phyloP scores from a whole-genome alignment of 2,329 filamentous ascomycete species.

The Plenodomus tracheiphilus region DNA sequence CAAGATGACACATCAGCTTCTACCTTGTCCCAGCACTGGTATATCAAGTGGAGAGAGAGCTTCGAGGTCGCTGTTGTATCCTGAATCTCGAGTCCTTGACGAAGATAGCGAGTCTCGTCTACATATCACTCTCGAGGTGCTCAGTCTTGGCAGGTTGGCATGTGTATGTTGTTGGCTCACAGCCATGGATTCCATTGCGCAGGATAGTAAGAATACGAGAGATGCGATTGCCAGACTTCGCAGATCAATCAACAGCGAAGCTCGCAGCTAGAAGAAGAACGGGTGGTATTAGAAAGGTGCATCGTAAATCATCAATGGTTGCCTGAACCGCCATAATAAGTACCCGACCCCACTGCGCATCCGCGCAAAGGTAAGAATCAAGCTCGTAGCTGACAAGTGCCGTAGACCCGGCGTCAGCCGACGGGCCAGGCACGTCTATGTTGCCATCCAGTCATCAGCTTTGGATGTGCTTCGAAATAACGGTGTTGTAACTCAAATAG shows the following conservation, averaged over 20 bases:
- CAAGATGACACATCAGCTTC: background rate
- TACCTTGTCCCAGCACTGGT: conserved; percentile 17
- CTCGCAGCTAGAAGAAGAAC: background rate
- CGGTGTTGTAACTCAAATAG: conserved; percentile 4
- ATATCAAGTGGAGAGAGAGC: conserved; percentile 32
- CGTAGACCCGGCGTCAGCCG: conserved; percentile 10
- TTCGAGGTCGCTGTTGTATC: conserved; percentile 36
- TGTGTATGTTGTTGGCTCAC: conserved; percentile 9
- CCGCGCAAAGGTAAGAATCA: conserved; percentile 20
- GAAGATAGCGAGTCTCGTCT: conserved; percentile 34
- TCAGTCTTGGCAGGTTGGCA: conserved; percentile 20
- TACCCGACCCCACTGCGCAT: conserved; percentile 16
- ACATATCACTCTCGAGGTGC: conserved; percentile 15
- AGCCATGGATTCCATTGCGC: conserved; percentile 17
- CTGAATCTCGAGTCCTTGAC: conserved; percentile 34
- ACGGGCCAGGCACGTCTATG: conserved; percentile 7
- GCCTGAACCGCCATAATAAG: conserved; percentile 15
- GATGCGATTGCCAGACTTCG: conserved; percentile 3
- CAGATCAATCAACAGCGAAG: background rate
- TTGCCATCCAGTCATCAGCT: conserved; percentile 1
- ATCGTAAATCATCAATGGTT: conserved; percentile 6
- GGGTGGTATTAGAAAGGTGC: background rate
- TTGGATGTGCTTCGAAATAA: conserved; percentile 3
- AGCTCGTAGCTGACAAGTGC: conserved; percentile 10
- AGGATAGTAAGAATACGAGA: conserved; percentile 1